Conservation (phyloP, 2,329 filamentous ascomycete genomes). For the Pseudogymnoascus sp. region DNA sequence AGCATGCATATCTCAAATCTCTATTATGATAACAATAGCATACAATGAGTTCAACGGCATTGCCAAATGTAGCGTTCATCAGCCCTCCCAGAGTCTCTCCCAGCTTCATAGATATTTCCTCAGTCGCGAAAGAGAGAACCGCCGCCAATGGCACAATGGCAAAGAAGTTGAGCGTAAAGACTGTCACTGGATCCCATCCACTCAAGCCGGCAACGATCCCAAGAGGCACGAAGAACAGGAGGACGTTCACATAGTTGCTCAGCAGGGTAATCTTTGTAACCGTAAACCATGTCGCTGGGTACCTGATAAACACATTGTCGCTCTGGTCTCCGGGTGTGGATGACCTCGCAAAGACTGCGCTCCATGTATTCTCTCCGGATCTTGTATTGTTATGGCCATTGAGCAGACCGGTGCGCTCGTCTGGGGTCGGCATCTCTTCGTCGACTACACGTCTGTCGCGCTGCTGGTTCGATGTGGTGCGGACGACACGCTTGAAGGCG, state of each 20-base stretch:
- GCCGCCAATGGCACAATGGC: conserved; percentile 51
- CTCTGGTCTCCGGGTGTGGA: conserved; percentile 26
- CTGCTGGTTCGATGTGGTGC: neutral
- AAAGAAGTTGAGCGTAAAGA: conserved; percentile 53
- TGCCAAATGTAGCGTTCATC: conserved; percentile 42
- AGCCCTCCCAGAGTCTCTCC: conserved; percentile 51
- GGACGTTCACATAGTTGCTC: conserved; percentile 58
- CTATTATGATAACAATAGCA: conserved; percentile 17
- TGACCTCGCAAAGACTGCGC: conserved; percentile 19
- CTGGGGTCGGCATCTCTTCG: conserved; percentile 16
- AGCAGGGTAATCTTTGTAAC: conserved; percentile 29
- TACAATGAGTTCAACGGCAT: conserved; percentile 53
- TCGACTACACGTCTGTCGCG: neutral
- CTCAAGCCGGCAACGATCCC: conserved; percentile 61
- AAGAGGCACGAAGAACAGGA: conserved; percentile 69
- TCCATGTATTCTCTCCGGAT: conserved; percentile 15
- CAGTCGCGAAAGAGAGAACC: conserved; percentile 50
- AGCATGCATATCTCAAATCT: neutral
- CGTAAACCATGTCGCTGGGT: conserved; percentile 23
- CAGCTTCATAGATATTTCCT: conserved; percentile 47
- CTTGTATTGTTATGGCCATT: conserved; percentile 16
- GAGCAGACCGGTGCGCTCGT: conserved; percentile 24
- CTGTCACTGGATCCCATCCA: conserved; percentile 44
- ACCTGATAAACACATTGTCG: conserved; percentile 23
- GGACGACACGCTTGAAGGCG: neutral